Evolutionary conservation across 768 basidiomycete species (phyloP).

Genomic region (Termitomyces eurrhizus): DNA sequence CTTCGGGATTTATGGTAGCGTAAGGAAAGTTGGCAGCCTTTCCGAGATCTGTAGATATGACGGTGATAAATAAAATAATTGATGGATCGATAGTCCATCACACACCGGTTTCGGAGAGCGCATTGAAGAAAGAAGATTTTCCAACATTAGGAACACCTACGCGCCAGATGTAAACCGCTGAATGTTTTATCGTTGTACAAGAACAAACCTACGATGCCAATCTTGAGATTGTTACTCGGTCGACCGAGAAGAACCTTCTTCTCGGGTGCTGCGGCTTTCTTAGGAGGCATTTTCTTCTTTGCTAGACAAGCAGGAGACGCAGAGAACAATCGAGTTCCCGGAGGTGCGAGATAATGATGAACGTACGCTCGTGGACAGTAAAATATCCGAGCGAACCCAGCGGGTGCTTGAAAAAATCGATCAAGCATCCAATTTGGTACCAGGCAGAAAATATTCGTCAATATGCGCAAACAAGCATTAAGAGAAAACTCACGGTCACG

Average conservation of each 20-base stretch:
- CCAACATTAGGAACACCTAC: slow-evolving; percentile 94
- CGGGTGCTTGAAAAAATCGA: slow-evolving; percentile 20
- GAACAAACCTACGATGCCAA: slow-evolving; percentile 94
- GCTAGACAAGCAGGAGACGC: slow-evolving; percentile 30
- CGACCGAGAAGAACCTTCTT: slow-evolving; percentile 88
- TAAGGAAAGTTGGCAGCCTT: slow-evolving; percentile 99
- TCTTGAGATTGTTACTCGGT: slow-evolving; percentile 95
- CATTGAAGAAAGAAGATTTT: slow-evolving; percentile 99
- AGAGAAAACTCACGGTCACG: background rate
- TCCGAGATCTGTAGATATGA: slow-evolving; percentile 59
- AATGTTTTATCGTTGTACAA: slow-evolving; percentile 14
- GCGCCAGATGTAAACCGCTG: slow-evolving; percentile 16
- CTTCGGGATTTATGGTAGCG: slow-evolving; percentile 89
- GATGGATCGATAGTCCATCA: slow-evolving; percentile 12
- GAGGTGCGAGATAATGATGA: slow-evolving; percentile 5
- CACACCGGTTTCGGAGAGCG: slow-evolving; percentile 84
- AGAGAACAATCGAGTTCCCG: slow-evolving; percentile 26
- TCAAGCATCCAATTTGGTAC: slow-evolving; percentile 20
- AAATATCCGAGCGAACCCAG: slow-evolving; percentile 12
- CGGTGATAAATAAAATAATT: background rate
- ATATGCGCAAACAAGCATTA: slow-evolving; percentile 1
- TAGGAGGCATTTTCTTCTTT: slow-evolving; percentile 86
- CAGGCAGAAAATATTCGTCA: slow-evolving; percentile 14
- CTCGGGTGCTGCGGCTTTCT: slow-evolving; percentile 72
- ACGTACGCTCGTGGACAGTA: slow-evolving; percentile 12